Base-by-base conservation (phyloP, 2,329 filamentous ascomycete species). In the Xylaria sp. region DNA sequence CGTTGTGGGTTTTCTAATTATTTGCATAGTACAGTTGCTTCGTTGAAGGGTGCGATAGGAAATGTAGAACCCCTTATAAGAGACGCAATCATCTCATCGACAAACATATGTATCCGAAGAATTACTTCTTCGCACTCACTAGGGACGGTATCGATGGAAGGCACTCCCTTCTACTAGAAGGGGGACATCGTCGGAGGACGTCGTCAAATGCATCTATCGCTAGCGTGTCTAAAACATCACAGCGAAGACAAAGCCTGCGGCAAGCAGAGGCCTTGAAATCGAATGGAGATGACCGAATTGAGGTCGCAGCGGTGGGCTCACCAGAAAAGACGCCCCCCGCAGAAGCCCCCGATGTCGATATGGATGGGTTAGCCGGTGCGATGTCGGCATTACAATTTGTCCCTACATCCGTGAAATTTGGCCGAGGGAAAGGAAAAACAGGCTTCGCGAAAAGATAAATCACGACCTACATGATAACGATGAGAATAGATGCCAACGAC, bases 101-200 rank as follows among this genome's bases (percentile, higher is more conserved):
- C 83, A 98, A 97, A 82, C 96, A 99, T 80, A 87, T 91, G 81
- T 99, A 96, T 77, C 95, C 94, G 11, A 89, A 88, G 77, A 92
- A 93, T 75, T 97, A 94, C 81, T 95, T 97, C 80, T 97, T 97
- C 75, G 89, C 89, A 58, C 88, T 98, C 61, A 91, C 97, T 2
- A 93, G 94, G 72, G 89, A 93, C 69, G 96, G 96, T n/a, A 92
- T 98, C 69, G 95, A 98, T 76, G 91, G 91, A 56, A 88, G 93
- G 60, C 89, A 85, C 51, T 97, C 93, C 19, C 89, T 99, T 81
- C 83, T 98, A 12, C 84, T 88, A 57, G 86, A 90, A n/a, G 79
- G 81, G 11, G 80, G 82, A 5, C 83, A 85, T 71, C 82, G 82
- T 65, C 82, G 84, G 50, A 80, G 83, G 57, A 83, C 82, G 62